phyloP scores from a whole-genome alignment of 768 basidiomycete species.

The Leccinum sublutescens region DNA sequence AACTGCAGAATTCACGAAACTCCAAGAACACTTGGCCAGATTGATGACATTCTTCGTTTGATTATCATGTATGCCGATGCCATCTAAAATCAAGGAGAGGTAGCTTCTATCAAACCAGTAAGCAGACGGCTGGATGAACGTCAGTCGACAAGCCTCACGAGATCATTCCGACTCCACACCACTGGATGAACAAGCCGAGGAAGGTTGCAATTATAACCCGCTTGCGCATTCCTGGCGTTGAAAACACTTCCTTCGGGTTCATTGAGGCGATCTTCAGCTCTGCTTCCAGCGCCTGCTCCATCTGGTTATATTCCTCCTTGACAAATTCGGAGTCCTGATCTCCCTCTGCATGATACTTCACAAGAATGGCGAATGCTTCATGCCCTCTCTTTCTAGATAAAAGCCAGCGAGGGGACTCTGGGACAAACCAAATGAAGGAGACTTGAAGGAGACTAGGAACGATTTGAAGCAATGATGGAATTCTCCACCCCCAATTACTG shows the following conservation, averaged over 20 bases:
- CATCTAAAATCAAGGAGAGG: constrained; percentile 14
- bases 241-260: not conserved
- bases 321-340: not conserved
- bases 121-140: not conserved
- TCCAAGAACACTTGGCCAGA: too few relatives aligned
- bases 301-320: not conserved
- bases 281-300: not conserved
- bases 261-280: not conserved
- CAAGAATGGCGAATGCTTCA: constrained; percentile 47
- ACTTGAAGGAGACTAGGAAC: constrained; percentile 53
- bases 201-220: constrained; percentile 6
- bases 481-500: constrained; percentile 63
- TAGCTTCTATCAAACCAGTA: not conserved
- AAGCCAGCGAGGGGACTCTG: constrained; percentile 66
- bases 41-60: too few relatives aligned
- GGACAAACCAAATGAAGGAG: constrained; percentile 53
- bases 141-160: constrained; percentile 1
- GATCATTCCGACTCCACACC: not conserved
- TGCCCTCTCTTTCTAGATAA: constrained; percentile 51
- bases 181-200: not conserved
- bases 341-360: constrained; percentile 59
- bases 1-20: too few relatives aligned
- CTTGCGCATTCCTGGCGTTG: constrained; percentile 10
- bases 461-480: constrained; percentile 56
- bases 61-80: not conserved